A percentile compares a stretch with the other conserved stretches of the same genome.
These are phyloP conservation scores for Rhizophora mangle DNA, from an alignment of 345 rosid genomes.

Conservation along the genomic window DNA sequence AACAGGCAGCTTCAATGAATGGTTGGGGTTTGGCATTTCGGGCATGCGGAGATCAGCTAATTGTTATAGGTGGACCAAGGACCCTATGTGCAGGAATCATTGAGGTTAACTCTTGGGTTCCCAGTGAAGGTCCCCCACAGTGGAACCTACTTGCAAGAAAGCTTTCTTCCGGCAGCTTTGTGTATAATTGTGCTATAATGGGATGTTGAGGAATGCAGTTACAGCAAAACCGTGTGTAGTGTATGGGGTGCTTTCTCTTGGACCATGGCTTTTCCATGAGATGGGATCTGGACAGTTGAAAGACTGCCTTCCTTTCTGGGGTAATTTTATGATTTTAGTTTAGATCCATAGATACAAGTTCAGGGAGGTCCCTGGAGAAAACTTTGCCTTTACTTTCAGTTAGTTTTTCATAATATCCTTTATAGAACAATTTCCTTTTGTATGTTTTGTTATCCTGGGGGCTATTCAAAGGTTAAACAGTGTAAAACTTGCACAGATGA, in stretches of 20 bases:
- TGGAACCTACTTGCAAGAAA: constrained; percentile 3
- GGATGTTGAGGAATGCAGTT: constrained; percentile 5
- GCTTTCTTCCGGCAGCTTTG: neutral
- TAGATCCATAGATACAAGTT: constrained; percentile 15
- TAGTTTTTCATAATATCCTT: constrained; percentile 2
- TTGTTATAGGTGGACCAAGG: constrained; percentile 57
- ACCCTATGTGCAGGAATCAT: constrained; percentile 35
- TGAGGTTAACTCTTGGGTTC: constrained; percentile 61
- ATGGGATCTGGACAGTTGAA: constrained; percentile 18
- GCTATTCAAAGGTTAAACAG: constrained; percentile 23
- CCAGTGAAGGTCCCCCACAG: neutral
- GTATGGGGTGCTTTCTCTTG: constrained; percentile 8
- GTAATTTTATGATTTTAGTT: constrained; percentile 17
- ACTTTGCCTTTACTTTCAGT: constrained; percentile 1
- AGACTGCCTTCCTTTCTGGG: constrained; percentile 23
- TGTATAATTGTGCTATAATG: constrained; percentile 12
- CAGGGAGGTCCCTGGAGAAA: constrained; percentile 12
- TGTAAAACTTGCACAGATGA: constrained; percentile 34
- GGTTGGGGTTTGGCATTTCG: constrained; percentile 87
- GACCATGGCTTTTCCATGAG: constrained; percentile 14
- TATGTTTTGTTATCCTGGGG: constrained; percentile 14
- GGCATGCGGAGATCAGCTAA: constrained; percentile 54
- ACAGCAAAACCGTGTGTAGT: neutral
- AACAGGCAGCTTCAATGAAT: constrained; percentile 40
- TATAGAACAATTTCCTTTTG: constrained; percentile 10